Base-by-base conservation (phyloP, 2,329 filamentous ascomycete genomes). In the Lachnellula arida region DNA sequence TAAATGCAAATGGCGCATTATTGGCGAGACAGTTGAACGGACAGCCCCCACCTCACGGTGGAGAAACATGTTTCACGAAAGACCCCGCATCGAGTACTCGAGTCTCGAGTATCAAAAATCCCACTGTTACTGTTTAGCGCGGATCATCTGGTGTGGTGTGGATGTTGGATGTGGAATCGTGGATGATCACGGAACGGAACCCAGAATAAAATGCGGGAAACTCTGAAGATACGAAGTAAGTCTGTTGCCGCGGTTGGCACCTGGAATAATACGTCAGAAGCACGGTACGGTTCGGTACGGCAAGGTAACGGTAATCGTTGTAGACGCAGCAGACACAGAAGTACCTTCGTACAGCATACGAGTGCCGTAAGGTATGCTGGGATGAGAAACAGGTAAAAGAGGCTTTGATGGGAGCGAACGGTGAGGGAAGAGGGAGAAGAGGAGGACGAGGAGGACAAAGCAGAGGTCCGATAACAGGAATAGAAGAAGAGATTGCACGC, bases 1-100 rank as follows among this genome's bases (percentile, higher is more conserved):
- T n/a, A n/a, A n/a, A 28, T 7, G 28, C 28, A 28, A 28, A 28
- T 28, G 7, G 28, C n/a, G n/a, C n/a, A n/a, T n/a, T 19, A 19
- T 19, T 19, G 19, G 19, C 28, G 28, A 32, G 28, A 32, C 9
- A 32, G 28, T 32, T 32, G 28, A n/a, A 15, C 22, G n/a, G 22
- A 8, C 23, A 22, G 34, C 59, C 57, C 59, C 59, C 59, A 61
- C 59, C 3, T 4, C 2, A 12, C 9, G 59, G 43, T 44, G 46
- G 15, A 55, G 22, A 49, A 52, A 46, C 46, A 55, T 54, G 57
- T 59, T 59, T 61, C 54, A 54, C 51, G 22, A 9, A 44, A 37
- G 50, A 58, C 56, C 54, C 57, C 59, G 55, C 60, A 53, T 42
- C 34, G 47, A 32, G 28, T 32, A 32, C 28, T 32, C 9, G 9